These are phyloP conservation scores for Urtica urens DNA, from an alignment of 306 rosid genomes.

Conservation along the genomic window DNA sequence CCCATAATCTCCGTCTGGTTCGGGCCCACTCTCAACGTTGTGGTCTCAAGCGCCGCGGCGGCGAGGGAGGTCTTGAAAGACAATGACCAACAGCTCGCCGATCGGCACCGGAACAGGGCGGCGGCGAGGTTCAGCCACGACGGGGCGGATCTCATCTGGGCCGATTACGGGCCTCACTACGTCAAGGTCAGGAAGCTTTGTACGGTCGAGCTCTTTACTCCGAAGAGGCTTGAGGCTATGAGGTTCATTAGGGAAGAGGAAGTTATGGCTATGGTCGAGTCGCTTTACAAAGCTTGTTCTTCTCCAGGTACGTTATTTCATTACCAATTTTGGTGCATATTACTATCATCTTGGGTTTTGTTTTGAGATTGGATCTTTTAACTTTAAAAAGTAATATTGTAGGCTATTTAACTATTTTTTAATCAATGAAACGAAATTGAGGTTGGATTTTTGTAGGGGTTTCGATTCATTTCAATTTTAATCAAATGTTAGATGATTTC, in stretches of 20 bases:
- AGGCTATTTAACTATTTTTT: too few species aligned
- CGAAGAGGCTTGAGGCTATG: constrained; percentile 47
- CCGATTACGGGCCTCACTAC: constrained; percentile 92
- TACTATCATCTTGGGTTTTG: too few species aligned
- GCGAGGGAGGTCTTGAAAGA: constrained; percentile 71
- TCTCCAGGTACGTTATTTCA: constrained; percentile 28
- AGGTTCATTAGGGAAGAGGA: constrained; percentile 85
- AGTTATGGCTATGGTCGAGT: constrained; percentile 78
- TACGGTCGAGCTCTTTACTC: constrained; percentile 82
- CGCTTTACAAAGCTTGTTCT: constrained; percentile 37
- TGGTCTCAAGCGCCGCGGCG: constrained; percentile 52
- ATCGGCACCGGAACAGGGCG: constrained; percentile 58
- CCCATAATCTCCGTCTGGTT: constrained; percentile 89
- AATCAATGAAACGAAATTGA: too few species aligned
- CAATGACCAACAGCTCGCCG: constrained; percentile 59
- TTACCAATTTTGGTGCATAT: background rate
- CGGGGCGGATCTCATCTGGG: constrained; percentile 84
- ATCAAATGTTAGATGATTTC: too few species aligned
- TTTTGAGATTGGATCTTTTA: too few species aligned
- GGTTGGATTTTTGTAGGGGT: too few species aligned
- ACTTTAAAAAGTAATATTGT: too few species aligned
- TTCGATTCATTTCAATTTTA: too few species aligned
- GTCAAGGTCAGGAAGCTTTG: constrained; percentile 92
- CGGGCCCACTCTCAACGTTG: constrained; percentile 58
- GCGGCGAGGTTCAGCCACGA: constrained; percentile 67